Percentiles rank a stretch among this genome's conserved stretches.
phyloP scores from a whole-genome alignment of 2,329 filamentous ascomycete genomes.

The Apiospora koreana region DNA sequence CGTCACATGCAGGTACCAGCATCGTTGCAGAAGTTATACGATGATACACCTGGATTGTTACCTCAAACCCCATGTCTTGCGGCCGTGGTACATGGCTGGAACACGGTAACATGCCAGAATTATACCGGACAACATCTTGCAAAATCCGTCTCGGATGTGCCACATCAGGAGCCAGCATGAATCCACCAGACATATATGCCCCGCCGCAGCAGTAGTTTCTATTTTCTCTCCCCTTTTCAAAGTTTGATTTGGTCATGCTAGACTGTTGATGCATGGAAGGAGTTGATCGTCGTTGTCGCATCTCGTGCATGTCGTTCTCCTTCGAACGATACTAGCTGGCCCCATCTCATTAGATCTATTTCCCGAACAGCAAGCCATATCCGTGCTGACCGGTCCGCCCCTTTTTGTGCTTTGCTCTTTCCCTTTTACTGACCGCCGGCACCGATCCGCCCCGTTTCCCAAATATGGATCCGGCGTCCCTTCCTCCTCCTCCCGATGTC shows the following conservation, averaged over 20 bases:
- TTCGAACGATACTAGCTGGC: neutral
- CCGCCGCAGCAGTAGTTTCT: neutral
- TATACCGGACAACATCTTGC: neutral
- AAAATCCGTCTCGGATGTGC: neutral
- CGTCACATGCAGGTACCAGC: neutral
- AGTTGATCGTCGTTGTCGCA: neutral
- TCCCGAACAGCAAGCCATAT: neutral
- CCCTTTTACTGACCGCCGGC: no score
- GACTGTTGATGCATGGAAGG: neutral
- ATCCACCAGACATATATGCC: neutral
- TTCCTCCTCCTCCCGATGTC: neutral
- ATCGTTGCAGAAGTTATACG: neutral
- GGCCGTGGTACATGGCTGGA: neutral
- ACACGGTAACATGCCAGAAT: neutral
- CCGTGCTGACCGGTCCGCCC: neutral
- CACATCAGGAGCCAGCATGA: neutral
- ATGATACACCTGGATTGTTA: neutral
- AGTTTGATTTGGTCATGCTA: neutral
- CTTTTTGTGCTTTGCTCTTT: neutral
- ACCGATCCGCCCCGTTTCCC: neutral
- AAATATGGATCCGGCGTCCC: neutral
- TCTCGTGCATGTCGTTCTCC: no score
- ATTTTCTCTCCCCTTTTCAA: neutral
- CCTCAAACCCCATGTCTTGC: neutral
- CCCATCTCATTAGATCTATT: neutral